Percentiles rank a stretch among this genome's conserved stretches.
These are phyloP conservation scores for Excoecaria agallocha DNA, from an alignment of 345 rosid species.

Conservation along the genomic window DNA sequence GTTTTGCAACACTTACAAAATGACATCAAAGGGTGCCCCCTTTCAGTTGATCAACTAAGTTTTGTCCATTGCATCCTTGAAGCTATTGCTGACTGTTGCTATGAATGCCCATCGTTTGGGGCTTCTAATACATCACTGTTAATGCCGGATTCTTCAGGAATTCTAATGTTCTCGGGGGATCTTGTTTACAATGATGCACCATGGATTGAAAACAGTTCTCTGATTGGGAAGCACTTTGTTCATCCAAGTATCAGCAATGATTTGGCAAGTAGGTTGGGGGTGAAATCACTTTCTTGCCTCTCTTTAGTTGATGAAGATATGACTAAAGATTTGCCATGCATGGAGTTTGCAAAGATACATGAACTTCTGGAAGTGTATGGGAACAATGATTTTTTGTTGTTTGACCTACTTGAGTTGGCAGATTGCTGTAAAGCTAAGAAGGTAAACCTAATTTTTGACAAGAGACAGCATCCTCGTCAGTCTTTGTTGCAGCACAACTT, in stretches of 20 bases:
- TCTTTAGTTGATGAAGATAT: constrained; percentile 76
- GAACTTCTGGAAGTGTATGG: constrained; percentile 78
- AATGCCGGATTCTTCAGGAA: constrained; percentile 72
- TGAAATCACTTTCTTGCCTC: constrained; percentile 79
- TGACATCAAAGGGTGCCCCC: constrained; percentile 56
- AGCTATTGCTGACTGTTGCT: constrained; percentile 69
- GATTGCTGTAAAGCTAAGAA: constrained; percentile 86
- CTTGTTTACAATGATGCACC: constrained; percentile 94
- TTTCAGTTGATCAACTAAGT: constrained; percentile 66
- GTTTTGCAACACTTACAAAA: constrained; percentile 66
- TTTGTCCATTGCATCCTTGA: constrained; percentile 83
- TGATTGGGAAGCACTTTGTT: constrained; percentile 66
- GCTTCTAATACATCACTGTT: constrained; percentile 50
- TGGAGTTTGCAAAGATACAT: constrained; percentile 71
- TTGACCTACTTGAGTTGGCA: constrained; percentile 94
- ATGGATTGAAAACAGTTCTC: constrained; percentile 75
- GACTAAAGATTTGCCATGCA: constrained; percentile 88
- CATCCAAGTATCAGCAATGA: constrained; percentile 81
- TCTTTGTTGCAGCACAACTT: constrained; percentile 89
- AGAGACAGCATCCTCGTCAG: constrained; percentile 81
- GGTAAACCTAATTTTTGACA: constrained; percentile 79
- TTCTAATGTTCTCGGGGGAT: constrained; percentile 54
- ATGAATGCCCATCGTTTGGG: constrained; percentile 49
- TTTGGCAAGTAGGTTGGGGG: constrained; percentile 78
- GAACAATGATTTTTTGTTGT: constrained; percentile 72